Conservation (phyloP, 108 stramenopile genomes). For the Cyclostephanos tholiformis region DNA sequence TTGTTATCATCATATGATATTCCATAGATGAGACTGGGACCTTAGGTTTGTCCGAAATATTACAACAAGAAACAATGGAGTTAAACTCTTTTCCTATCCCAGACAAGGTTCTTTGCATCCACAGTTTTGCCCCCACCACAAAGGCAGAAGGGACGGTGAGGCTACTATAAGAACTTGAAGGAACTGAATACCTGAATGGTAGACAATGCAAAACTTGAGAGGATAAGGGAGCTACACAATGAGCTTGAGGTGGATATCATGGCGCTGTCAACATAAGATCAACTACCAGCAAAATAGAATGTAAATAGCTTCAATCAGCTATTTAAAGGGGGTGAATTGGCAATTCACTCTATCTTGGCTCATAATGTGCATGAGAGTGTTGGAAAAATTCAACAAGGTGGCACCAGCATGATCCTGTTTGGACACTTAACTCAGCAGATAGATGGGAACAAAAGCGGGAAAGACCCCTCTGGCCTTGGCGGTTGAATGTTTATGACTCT, state of each 20-base stretch:
- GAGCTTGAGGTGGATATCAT: background rate
- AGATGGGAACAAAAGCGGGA: background rate
- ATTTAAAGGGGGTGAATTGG: background rate
- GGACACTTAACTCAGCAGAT: background rate
- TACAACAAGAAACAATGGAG: background rate
- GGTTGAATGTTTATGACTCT: slow-evolving; percentile 1
- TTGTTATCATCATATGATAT: too few species aligned
- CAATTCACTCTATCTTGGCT: background rate
- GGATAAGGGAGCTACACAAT: background rate
- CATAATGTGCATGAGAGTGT: background rate
- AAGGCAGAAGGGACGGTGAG: background rate
- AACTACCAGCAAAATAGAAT: background rate
- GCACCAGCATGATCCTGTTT: background rate
- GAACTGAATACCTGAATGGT: background rate
- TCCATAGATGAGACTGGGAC: too few species aligned
- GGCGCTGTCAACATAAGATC: background rate
- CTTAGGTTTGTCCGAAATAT: background rate
- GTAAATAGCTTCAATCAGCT: background rate
- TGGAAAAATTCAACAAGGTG: background rate
- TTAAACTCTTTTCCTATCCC: background rate
- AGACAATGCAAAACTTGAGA: background rate
- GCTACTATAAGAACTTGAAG: background rate
- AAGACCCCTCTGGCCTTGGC: slow-evolving; percentile 13
- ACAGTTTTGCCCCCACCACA: background rate
- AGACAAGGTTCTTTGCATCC: background rate